Conservation (phyloP, 805 yeast species). For the Candida cerambycidarum region DNA sequence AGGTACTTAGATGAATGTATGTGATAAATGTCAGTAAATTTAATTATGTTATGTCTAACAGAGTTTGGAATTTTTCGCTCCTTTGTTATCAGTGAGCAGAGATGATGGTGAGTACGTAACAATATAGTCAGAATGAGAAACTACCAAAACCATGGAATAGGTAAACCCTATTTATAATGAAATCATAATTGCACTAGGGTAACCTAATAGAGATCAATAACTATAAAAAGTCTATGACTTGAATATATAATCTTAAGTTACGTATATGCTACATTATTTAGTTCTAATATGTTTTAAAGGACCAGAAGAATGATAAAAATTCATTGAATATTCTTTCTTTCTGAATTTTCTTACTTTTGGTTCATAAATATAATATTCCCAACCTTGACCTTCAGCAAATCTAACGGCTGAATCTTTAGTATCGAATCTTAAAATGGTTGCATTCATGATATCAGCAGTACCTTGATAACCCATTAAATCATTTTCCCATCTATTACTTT, state of each 20-base stretch:
- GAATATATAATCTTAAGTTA: not conserved
- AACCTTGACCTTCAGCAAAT: conserved; percentile 82
- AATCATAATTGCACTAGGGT: too few species aligned
- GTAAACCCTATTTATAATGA: too few species aligned
- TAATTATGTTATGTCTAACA: not conserved
- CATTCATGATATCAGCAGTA: conserved; percentile 78
- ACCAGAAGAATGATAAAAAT: conserved; percentile 67
- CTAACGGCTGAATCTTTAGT: conserved; percentile 72
- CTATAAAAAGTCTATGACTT: too few species aligned
- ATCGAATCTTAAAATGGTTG: conserved; percentile 71
- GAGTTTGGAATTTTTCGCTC: conserved; percentile 6
- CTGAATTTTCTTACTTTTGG: conserved; percentile 74
- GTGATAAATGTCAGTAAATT: not conserved
- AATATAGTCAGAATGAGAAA: too few species aligned
- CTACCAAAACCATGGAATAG: too few species aligned
- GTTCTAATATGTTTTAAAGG: conserved; percentile 81
- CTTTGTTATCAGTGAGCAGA: conserved; percentile 8
- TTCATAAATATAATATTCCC: conserved; percentile 81
- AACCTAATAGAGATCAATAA: too few species aligned
- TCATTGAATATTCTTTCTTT: conserved; percentile 70
- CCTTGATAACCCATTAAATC: conserved; percentile 85
- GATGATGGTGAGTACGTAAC: not conserved
- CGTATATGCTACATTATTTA: conserved; percentile 41
- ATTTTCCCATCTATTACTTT: conserved; percentile 86
- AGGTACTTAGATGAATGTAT: not conserved